phyloP scores from a whole-genome alignment of 2,329 filamentous ascomycete species.

The Pseudovirgaria hyperparasitica region DNA sequence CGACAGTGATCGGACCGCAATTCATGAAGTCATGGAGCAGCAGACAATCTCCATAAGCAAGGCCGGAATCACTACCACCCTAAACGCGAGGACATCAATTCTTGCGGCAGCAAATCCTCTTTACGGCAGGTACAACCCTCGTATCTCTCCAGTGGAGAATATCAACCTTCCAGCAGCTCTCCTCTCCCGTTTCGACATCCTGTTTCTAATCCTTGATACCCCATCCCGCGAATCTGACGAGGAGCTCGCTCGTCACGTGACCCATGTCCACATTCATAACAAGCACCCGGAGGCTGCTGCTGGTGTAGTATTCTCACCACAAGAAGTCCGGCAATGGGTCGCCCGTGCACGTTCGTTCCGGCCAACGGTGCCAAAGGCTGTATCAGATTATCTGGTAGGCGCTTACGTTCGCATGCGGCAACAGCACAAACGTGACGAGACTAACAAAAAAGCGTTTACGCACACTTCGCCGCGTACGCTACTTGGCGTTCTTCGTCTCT shows the following conservation, averaged over 20 bases:
- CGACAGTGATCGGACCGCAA: constrained; percentile 67
- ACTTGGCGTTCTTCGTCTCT: constrained; percentile 81
- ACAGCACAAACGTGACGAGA: constrained; percentile 82
- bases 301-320: constrained; percentile 72
- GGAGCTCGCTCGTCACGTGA: constrained; percentile 88
- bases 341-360: constrained; percentile 83
- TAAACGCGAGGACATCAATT: constrained; percentile 93
- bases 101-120: constrained; percentile 93
- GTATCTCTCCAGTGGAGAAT: constrained; percentile 93
- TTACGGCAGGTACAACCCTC: constrained; percentile 95
- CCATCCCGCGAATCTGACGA: constrained; percentile 82
- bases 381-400: constrained; percentile 93
- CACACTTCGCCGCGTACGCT: constrained; percentile 91
- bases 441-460: constrained; percentile 80
- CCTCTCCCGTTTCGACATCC: constrained; percentile 89
- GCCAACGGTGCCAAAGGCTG: constrained; percentile 68
- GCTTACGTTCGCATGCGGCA: constrained; percentile 93
- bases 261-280: constrained; percentile 94
- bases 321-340: constrained; percentile 92
- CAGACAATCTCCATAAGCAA: constrained; percentile 80
- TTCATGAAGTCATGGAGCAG: constrained; percentile 83
- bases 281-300: constrained; percentile 63
- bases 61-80: constrained; percentile 89
- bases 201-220: constrained; percentile 94
- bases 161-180: constrained; percentile 98